Evolutionary conservation across 163 green algal species (phyloP).

Genomic region (Scenedesmus sp.): DNA sequence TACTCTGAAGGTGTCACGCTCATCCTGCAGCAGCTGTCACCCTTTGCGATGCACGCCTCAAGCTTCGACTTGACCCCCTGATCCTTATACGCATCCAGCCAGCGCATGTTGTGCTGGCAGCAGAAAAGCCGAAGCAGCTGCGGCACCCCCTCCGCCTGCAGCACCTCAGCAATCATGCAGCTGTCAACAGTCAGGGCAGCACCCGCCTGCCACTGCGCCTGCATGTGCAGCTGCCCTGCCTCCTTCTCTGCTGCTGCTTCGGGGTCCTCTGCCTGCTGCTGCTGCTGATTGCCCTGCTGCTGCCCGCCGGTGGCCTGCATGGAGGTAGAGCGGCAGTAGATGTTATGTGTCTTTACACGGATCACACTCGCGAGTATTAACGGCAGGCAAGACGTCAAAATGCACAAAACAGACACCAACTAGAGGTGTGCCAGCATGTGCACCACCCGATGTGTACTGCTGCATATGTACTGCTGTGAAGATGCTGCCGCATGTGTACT

Average conservation of each 20-base stretch:
- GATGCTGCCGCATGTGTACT: too few species aligned
- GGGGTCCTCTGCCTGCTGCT: slow-evolving; percentile 3
- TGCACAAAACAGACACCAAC: too few species aligned
- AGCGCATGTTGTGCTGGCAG: slow-evolving; percentile 50
- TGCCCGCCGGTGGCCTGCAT: not conserved
- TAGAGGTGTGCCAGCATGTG: too few species aligned
- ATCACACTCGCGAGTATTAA: too few species aligned
- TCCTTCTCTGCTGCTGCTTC: not conserved
- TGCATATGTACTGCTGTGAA: too few species aligned
- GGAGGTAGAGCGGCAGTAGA: not conserved
- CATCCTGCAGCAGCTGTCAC: slow-evolving; percentile 46
- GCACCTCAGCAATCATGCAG: slow-evolving; percentile 45
- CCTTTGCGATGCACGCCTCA: slow-evolving; percentile 27
- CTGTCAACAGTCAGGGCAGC: slow-evolving; percentile 34
- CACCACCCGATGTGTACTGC: too few species aligned
- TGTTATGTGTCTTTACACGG: not conserved
- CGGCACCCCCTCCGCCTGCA: slow-evolving; percentile 32
- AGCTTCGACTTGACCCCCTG: slow-evolving; percentile 41
- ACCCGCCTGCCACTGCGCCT: slow-evolving; percentile 19
- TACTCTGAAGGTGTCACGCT: not conserved
- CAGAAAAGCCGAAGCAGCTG: slow-evolving; percentile 51
- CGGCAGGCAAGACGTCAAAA: too few species aligned
- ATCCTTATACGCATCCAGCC: slow-evolving; percentile 36
- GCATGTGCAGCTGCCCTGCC: slow-evolving; percentile 16
- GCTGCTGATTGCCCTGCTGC: not conserved